Base-by-base conservation (phyloP, 306 rosid species). In the Citrullus amarus region DNA sequence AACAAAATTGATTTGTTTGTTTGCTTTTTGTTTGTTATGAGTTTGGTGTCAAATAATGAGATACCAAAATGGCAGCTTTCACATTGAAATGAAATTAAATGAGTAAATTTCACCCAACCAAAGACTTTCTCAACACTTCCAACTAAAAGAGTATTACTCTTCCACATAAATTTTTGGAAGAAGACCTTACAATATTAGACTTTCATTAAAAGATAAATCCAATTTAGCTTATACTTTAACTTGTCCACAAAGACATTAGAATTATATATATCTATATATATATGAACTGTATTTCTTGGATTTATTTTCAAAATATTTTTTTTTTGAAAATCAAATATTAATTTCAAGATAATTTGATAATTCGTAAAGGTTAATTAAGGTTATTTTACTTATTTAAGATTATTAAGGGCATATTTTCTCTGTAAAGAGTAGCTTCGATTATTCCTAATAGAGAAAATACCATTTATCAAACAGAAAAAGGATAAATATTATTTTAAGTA, bases 11-110 rank as follows among this genome's bases (percentile, higher is more conserved):
- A 16, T 38, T 32, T 67, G 51, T 67, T 60, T 66, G 73, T 5
- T 67, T 39, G 8, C 48, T 67, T 36, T 67, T 67, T 67, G 75
- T 68, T 43, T 68, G 75, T 68, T n/a, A 68, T 43, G 75, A 43
- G 57, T 70, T 70, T 46, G 55, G 55, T 44, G 11, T 44, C 36
- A 43, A 43, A 70, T 20, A 22, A 22, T 46, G 13, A 22, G 20
- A 44, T 13, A 20, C 76, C 56, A 68, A 70, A 46, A 46, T 43
- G 56, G 76, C n/a, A 70, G 39, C 56, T 70, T 41, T 68, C 75
- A 41, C 75, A 43, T 68, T 68, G 55, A 43, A 68, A 55, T 68
- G 75, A 68, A 68, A n/a, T 43, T 39, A 66, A 65, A 63, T 3
- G 54, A 50, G 56, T 51, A 68, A 68, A 18, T 68, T 68, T 41